Percentiles rank a stretch among this genome's conserved stretches.
Conservation (phyloP, 768 basidiomycete genomes). For the Podaxis pistillaris region DNA sequence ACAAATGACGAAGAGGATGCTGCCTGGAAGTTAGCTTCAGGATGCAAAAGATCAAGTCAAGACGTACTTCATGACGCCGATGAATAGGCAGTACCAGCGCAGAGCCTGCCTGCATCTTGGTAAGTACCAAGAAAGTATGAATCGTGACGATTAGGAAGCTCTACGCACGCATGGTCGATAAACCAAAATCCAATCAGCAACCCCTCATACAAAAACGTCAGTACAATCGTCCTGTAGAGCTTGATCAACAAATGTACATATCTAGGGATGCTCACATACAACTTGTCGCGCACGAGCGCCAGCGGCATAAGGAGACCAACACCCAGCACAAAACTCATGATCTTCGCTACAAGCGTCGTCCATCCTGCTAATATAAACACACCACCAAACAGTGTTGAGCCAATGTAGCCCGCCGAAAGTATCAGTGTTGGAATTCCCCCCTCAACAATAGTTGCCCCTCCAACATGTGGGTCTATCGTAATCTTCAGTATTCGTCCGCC, state of each 20-base stretch:
- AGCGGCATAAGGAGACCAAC: constrained; percentile 86
- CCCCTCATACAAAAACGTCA: constrained; percentile 82
- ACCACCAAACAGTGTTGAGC: constrained; percentile 79
- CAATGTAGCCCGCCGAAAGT: constrained; percentile 78
- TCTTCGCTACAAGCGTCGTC: constrained; percentile 88
- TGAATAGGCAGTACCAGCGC: constrained; percentile 79
- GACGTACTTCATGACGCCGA: constrained; percentile 83
- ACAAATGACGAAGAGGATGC: constrained; percentile 88
- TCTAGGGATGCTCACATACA: constrained; percentile 49
- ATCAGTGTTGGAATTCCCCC: constrained; percentile 74
- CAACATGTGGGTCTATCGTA: constrained; percentile 82
- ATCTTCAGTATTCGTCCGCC: constrained; percentile 78
- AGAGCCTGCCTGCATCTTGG: constrained; percentile 59
- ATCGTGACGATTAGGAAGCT: not conserved
- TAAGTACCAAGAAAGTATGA: constrained; percentile 2
- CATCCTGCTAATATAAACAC: constrained; percentile 83
- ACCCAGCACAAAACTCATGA: constrained; percentile 88
- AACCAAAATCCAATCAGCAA: constrained; percentile 94
- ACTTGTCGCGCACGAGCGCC: constrained; percentile 83
- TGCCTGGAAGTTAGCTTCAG: constrained; percentile 26
- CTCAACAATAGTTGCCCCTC: constrained; percentile 74
- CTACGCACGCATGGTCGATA: constrained; percentile 80
- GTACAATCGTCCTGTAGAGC: constrained; percentile 69
- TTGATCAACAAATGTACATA: not conserved
- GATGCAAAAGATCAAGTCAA: not conserved